Conservation (phyloP, 2,329 filamentous ascomycete species). For the Sclerotinia subarctica region DNA sequence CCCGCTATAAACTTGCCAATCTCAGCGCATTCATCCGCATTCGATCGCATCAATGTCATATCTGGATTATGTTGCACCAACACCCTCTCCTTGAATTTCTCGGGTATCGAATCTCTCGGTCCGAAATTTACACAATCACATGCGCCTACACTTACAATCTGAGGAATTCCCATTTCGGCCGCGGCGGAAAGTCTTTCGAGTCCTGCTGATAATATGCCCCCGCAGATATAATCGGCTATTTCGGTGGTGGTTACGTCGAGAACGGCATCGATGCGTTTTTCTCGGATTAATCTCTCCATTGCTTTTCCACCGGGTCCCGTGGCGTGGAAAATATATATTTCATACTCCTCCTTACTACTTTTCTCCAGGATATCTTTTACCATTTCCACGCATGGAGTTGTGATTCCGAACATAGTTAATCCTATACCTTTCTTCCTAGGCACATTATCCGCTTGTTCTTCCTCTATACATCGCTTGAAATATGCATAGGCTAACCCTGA, state of each 20-base stretch:
- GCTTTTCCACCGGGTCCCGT: constrained; percentile 66
- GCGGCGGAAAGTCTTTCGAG: constrained; percentile 55
- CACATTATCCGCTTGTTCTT: constrained; percentile 1
- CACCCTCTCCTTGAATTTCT: constrained; percentile 48
- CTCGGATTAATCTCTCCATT: constrained; percentile 62
- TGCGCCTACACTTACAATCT: constrained; percentile 49
- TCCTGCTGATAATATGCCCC: constrained; percentile 61
- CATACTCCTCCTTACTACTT: constrained; percentile 44
- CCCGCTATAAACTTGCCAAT: constrained; percentile 55
- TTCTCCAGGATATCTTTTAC: constrained; percentile 48
- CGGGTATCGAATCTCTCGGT: constrained; percentile 52
- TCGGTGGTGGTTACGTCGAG: constrained; percentile 72
- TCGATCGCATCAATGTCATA: constrained; percentile 65
- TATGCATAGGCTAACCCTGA: constrained; percentile 50
- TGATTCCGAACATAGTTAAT: constrained; percentile 74
- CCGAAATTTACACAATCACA: constrained; percentile 52
- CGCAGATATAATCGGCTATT: constrained; percentile 60
- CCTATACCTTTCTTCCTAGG: constrained; percentile 50
- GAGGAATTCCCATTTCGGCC: constrained; percentile 54
- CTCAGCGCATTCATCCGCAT: constrained; percentile 50
- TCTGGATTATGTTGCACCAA: constrained; percentile 64
- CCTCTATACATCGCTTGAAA: constrained; percentile 39
- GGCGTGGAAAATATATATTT: constrained; percentile 66
- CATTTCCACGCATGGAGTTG: constrained; percentile 60
- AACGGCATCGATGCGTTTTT: constrained; percentile 60